Evolutionary conservation across 2,329 filamentous ascomycete species (phyloP).

Genomic region (Lachnellula cervina): DNA sequence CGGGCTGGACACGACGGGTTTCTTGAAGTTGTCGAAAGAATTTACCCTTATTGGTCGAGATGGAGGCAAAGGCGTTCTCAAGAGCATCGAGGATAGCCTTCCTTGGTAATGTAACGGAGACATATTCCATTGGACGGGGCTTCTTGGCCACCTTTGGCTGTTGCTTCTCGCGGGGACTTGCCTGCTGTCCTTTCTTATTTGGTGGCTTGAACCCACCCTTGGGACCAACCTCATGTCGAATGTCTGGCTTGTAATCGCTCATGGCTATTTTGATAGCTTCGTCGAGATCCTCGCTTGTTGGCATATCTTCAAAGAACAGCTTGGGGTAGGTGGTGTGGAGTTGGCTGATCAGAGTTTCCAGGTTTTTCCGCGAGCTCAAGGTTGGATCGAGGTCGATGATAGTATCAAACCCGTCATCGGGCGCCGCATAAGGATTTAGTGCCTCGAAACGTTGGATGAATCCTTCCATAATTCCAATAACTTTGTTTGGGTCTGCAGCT

Average conservation of each 20-base stretch:
- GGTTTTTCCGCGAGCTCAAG: constrained; percentile 73
- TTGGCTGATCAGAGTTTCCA: constrained; percentile 70
- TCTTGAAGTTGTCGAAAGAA: constrained; percentile 75
- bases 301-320: constrained; percentile 61
- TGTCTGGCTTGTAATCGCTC: constrained; percentile 69
- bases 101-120: constrained; percentile 52
- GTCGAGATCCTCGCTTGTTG: constrained; percentile 70
- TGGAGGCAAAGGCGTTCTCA: constrained; percentile 61
- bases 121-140: constrained; percentile 58
- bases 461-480: constrained; percentile 88
- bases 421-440: constrained; percentile 58
- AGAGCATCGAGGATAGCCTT: constrained; percentile 53
- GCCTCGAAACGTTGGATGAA: constrained; percentile 85
- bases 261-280: constrained; percentile 71
- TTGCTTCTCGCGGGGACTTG: constrained; percentile 6
- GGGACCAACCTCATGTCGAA: constrained; percentile 69
- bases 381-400: constrained; percentile 80
- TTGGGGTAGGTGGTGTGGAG: constrained; percentile 75
- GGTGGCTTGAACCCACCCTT: constrained; percentile 28
- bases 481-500: constrained; percentile 65
- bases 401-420: constrained; percentile 77
- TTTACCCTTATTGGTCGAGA: constrained; percentile 46
- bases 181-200: constrained; percentile 31
- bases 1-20: constrained; percentile 68
- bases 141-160: constrained; percentile 37